Conservation (phyloP, 2,329 filamentous ascomycete genomes). For the Aspergillus puulaauensis region DNA sequence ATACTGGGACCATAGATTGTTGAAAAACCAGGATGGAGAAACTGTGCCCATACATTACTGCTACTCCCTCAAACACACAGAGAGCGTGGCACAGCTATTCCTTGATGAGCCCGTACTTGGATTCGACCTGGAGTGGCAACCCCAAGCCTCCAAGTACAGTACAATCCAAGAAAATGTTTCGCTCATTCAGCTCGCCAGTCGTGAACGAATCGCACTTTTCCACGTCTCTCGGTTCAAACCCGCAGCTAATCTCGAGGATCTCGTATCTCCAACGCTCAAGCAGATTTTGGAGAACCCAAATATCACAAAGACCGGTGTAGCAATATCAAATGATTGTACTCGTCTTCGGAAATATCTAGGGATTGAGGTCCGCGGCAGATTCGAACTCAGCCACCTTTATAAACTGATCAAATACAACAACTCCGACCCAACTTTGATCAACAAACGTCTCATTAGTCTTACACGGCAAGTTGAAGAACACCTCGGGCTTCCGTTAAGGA, state of each 20-base stretch:
- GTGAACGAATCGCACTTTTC: constrained; percentile 75
- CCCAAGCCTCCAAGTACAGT: constrained; percentile 47
- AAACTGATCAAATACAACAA: constrained; percentile 69
- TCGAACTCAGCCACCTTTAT: constrained; percentile 82
- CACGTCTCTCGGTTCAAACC: constrained; percentile 68
- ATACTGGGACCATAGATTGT: constrained; percentile 39
- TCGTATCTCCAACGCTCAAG: constrained; percentile 70
- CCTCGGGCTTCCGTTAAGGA: constrained; percentile 72
- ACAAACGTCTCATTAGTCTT: constrained; percentile 66
- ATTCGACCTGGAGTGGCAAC: constrained; percentile 85
- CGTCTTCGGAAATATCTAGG: constrained; percentile 66
- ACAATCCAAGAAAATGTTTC: constrained; percentile 70
- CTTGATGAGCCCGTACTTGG: constrained; percentile 70
- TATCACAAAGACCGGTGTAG: constrained; percentile 75
- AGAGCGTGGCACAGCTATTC: constrained; percentile 67
- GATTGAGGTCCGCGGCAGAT: constrained; percentile 64
- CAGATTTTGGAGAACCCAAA: constrained; percentile 68
- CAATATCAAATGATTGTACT: constrained; percentile 68
- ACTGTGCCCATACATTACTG: constrained; percentile 77
- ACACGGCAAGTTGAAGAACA: constrained; percentile 69
- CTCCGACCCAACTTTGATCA: constrained; percentile 57
- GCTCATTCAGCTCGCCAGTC: constrained; percentile 77
- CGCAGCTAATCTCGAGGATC: constrained; percentile 43
- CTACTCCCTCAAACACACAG: constrained; percentile 64
- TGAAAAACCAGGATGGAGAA: constrained; percentile 49